Evolutionary conservation across 2,329 filamentous ascomycete genomes (phyloP), one percentile per base, ranked within the genome.

Genomic region (Pestalotiopsis sp.): DNA sequence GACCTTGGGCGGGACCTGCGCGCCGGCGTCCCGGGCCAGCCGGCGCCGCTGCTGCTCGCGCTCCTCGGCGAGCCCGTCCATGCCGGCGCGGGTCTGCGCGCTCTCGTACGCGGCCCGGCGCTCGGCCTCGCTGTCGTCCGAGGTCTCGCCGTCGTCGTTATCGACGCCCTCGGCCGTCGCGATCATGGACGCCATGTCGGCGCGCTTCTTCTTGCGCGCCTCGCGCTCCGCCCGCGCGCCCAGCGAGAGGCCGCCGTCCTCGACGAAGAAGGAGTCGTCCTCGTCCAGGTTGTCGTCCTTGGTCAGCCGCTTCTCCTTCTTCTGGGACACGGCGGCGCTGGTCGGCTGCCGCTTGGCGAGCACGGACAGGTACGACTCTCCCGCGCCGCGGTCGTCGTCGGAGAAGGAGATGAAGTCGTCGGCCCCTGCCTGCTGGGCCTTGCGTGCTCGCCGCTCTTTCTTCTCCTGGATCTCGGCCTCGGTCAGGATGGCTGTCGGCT

Each of bases 241-340:
- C 0, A 98, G 84, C 1, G 93, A 89, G 11, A 98, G 88, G 7
- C 89, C 89, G 9, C 93, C 94, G 76, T 97, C 94, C 56, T 96
- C 93, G 9, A 96, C 93, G 74, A 93, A 97, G 67, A 95, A 92
- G 70, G 98, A 95, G 74, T 97, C 98, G 0, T 94, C 95, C 81
- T 98, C 96, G 49, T 93, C 93, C 0, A 98, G 87, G 76, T 98
- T 94, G 77, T 98, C 95, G 74, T 98, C 95, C 41, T 87, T 88
- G 5, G 94, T 87, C 2, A 98, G 86, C 1, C 95, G 88, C 5
- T 92, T 92, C 70, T 94, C 87, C 41, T 89, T 87, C 72, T 92
- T 89, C 74, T 91, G 89, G 72, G 89, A 89, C 20, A 83, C 81
- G 65, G 84, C 82, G 2, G 86, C 77, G 1, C 23, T 23, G 23